Evolutionary conservation across 2,329 filamentous ascomycete genomes (phyloP), one percentile per base, ranked within the genome.

Genomic region (Diaporthe velutina): DNA sequence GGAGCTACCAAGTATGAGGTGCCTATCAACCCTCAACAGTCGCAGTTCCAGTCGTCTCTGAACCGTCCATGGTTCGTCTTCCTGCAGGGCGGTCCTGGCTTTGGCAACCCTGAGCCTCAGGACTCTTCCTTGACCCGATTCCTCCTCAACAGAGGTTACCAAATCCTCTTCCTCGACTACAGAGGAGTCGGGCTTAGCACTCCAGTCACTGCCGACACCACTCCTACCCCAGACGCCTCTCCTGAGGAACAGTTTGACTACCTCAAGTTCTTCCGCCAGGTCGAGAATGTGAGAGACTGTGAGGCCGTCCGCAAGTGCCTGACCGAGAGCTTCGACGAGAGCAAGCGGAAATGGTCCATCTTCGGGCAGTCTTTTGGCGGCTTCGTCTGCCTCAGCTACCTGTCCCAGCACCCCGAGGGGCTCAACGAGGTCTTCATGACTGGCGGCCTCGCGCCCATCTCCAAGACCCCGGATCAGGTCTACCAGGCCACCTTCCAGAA

Each of bases 321-420:
- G 71, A 97, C 94, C 0, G 85, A 87, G 7, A 90, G 92, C 70
- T 91, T 93, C 0, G 86, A 89, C 30, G 90, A 93, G 64, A 35
- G 19, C 48, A 92, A 93, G 81, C 90, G 92, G 82, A 92, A 93
- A 81, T 98, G 96, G 96, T 93, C 92, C 74, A 89, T 97, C 40
- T 93, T 98, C 76, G 96, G 96, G 12, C 96, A 98, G 84, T 96
- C 93, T 22, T 98, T 98, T 83, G 96, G 96, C 52, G 96, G 96
- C 1, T 98, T 98, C 83, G 94, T 95, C 80, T 89, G 88, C 64
- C 87, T 95, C 45, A 96, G 93, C 10, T 98, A 98, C 82, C 89
- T 98, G 22, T 97, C 94, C 3, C 92, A 94, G 81, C 92, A 90
- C 78, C 94, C 95, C 0, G 89, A 95, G 73, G 93, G 94, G 1